A percentile compares a stretch with the other conserved stretches of the same genome.
Evolutionary conservation across 148 eudicot genomes (phyloP).

Genomic region (Linanthus parryae): DNA sequence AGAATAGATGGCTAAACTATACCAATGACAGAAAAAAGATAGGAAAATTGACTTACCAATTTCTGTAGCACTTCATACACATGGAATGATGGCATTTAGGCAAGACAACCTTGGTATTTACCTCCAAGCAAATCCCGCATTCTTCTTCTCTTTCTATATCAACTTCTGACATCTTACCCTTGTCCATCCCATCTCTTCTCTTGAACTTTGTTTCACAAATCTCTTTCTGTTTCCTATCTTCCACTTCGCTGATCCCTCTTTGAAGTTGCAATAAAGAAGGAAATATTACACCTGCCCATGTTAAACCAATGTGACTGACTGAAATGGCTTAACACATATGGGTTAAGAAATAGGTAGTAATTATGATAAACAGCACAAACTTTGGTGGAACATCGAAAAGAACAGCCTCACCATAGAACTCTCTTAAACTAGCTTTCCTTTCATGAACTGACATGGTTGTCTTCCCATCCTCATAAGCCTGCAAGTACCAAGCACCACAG

Average conservation of each 20-base stretch:
- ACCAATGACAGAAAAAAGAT: background rate
- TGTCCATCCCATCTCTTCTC: constrained; percentile 35
- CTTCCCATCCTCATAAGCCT: constrained; percentile 77
- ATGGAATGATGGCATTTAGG: constrained; percentile 75
- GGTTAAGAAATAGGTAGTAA: background rate
- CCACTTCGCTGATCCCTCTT: constrained; percentile 65
- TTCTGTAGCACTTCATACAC: constrained; percentile 73
- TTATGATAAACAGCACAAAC: too few species aligned
- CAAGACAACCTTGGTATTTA: constrained; percentile 56
- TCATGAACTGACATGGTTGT: constrained; percentile 66
- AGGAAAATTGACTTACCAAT: constrained; percentile 54
- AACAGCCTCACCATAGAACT: constrained; percentile 90
- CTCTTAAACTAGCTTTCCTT: constrained; percentile 69
- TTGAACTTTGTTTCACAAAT: constrained; percentile 47
- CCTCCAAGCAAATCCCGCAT: constrained; percentile 90
- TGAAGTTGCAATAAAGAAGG: constrained; percentile 92
- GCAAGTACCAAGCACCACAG: constrained; percentile 23
- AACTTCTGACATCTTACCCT: constrained; percentile 41
- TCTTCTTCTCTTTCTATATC: constrained; percentile 84
- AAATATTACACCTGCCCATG: constrained; percentile 52
- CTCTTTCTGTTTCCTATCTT: constrained; percentile 74
- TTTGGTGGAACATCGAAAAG: too few species aligned
- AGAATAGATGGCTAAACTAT: background rate
- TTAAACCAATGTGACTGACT: constrained; percentile 2
- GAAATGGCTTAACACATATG: background rate